A percentile compares a stretch with the other conserved stretches of the same genome.
Conservation (phyloP, 2,329 filamentous ascomycete species). For the Raffaelea ambrosiae region DNA sequence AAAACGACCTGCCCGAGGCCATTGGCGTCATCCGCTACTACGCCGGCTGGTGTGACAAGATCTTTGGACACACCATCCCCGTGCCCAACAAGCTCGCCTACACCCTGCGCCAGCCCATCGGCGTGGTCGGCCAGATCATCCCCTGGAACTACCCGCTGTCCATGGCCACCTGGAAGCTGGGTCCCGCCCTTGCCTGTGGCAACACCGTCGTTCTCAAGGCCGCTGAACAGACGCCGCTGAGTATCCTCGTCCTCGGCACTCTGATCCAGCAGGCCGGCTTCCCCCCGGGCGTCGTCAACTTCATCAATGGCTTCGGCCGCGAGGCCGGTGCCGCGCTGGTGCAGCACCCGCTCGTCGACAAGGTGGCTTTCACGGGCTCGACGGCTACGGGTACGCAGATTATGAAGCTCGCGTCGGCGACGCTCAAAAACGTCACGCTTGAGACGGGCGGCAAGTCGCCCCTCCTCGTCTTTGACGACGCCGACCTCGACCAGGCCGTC, state of each 20-base stretch:
- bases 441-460: conserved; percentile 55
- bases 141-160: conserved; percentile 67
- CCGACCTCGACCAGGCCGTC: conserved; percentile 52
- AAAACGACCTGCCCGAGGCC: conserved; percentile 20
- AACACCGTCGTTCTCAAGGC: conserved; percentile 55
- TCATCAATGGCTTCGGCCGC: conserved; percentile 59
- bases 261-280: conserved; percentile 64
- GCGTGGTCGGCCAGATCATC: conserved; percentile 61
- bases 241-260: conserved; percentile 51
- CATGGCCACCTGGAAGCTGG: conserved; percentile 67
- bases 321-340: conserved; percentile 59
- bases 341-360: conserved; percentile 56
- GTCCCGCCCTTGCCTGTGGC: conserved; percentile 53
- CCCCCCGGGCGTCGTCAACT: conserved; percentile 64
- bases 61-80: conserved; percentile 61
- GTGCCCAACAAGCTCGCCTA: conserved; percentile 58
- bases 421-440: conserved; percentile 49
- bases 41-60: conserved; percentile 62
- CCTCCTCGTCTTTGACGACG: conserved; percentile 50
- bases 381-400: conserved; percentile 58
- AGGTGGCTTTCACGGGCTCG: conserved; percentile 67
- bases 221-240: conserved; percentile 54
- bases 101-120: conserved; percentile 59
- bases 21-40: conserved; percentile 58
- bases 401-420: conserved; percentile 57